Conservation (phyloP, 75 land plant genomes). For the Sequoiadendron giganteum region DNA sequence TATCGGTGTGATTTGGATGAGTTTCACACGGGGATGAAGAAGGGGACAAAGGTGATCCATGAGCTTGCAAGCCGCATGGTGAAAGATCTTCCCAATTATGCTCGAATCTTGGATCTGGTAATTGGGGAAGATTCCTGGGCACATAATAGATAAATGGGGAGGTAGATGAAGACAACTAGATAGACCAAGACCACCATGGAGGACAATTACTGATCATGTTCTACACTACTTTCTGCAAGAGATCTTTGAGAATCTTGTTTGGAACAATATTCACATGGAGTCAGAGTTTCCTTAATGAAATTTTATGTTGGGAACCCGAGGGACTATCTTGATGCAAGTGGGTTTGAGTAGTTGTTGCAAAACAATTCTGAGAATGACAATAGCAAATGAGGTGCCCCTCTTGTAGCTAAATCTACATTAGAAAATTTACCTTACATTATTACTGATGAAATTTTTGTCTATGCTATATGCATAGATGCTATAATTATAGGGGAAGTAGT, state of each 20-base stretch:
- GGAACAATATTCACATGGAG: not conserved
- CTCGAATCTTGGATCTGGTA: no score
- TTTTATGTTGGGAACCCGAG: constrained; percentile 40
- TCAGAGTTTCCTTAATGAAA: constrained; percentile 6
- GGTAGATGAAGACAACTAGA: constrained; percentile 1
- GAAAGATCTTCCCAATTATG: no score
- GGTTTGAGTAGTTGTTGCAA: constrained; percentile 53
- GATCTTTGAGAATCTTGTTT: constrained; percentile 28
- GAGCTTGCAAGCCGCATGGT: no score
- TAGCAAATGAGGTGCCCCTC: constrained; percentile 71
- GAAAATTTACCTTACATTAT: constrained; percentile 35
- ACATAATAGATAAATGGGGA: constrained; percentile 10
- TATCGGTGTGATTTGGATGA: no score
- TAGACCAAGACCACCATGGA: not conserved
- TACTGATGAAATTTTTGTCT: constrained; percentile 34
- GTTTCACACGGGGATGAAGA: no score
- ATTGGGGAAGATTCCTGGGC: no score
- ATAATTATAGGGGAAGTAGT: constrained; percentile 35
- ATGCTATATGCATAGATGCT: constrained; percentile 66
- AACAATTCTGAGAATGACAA: constrained; percentile 49
- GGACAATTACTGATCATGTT: constrained; percentile 17
- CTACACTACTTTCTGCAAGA: constrained; percentile 17
- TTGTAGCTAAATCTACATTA: constrained; percentile 54
- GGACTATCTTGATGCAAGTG: constrained; percentile 46
- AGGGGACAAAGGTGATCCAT: no score